Evolutionary conservation across 202 grass and related monocot species (phyloP), one percentile per base, ranked within the genome.

Genomic region (Miscanthus sacchariflorus): DNA sequence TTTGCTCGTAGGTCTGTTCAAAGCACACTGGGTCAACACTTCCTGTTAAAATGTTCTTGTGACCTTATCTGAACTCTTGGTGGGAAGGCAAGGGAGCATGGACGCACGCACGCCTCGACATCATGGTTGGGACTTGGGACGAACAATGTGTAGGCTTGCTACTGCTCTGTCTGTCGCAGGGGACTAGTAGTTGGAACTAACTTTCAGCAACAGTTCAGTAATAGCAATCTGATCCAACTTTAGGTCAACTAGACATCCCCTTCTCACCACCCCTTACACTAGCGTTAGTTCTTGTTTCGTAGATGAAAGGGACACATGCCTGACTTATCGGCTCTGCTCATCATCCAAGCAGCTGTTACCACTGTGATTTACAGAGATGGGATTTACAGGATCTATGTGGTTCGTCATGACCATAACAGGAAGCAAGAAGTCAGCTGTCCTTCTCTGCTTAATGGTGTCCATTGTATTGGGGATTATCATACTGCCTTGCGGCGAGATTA

Each of bases 251-350:
- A n/a, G n/a, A 67, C 38, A 76, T 44, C 77, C 25, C 49, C 52
- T 35, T 91, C 86, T 73, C 86, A 91, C 86, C 82, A 30, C n/a
- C 77, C 65, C 82, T 70, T 83, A n/a, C n/a, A n/a, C n/a, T n/a
- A 49, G 14, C 17, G 30, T 36, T 39, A 68, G n/a, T 80, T 61
- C 18, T 81, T 85, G 82, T 81, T 88, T 91, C 15, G 49, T 54
- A 70, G 54, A 52, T 59, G 90, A n/a, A n/a, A n/a, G n/a, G n/a
- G n/a, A n/a, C n/a, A n/a, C n/a, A 88, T 72, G 82, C 65, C 54
- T 79, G 54, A 58, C 77, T 66, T 8, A 45, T 19, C 48, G 40
- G 43, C 27, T 68, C 49, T 81, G 77, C 43, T 82, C 44, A 19
- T 35, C 61, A 64, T 9, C 49, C 59, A 75, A 87, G 27, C 38